phyloP scores from a whole-genome alignment of 371 early-diverging fungal species.

The Parasitella parasitica region DNA sequence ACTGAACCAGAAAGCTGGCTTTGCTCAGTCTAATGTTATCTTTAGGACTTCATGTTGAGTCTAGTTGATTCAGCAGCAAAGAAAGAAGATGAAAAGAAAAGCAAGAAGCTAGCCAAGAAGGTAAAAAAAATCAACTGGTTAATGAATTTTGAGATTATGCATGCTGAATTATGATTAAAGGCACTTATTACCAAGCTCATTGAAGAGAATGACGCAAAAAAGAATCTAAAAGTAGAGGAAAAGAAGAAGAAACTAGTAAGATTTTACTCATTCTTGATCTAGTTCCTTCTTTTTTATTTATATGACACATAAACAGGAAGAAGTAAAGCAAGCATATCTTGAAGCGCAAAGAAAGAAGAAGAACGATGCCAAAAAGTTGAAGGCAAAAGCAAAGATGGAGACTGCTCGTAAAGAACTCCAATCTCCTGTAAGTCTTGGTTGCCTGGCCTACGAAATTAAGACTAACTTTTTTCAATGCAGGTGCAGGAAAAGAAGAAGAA shows the following conservation, averaged over 20 bases:
- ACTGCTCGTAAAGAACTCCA: conserved; percentile 3
- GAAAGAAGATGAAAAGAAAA: conserved; percentile 17
- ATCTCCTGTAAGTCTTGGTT: conserved; percentile 1
- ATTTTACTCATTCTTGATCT: no score
- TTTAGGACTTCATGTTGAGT: conserved; percentile 17
- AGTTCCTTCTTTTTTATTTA: not conserved
- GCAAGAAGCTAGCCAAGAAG: conserved; percentile 19
- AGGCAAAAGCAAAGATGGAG: conserved; percentile 9
- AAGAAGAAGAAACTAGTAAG: conserved; percentile 22
- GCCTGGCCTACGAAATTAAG: not conserved
- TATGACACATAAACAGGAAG: conserved; percentile 3
- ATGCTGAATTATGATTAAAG: no score
- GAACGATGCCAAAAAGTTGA: conserved; percentile 18
- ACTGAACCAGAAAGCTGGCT: not conserved
- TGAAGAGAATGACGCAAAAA: conserved; percentile 22
- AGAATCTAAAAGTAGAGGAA: conserved; percentile 10
- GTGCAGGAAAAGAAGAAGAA: conserved; percentile 15
- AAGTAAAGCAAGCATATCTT: conserved; percentile 15
- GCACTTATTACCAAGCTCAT: conserved; percentile 18
- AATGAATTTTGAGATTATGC: no score
- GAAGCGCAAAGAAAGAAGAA: conserved; percentile 24
- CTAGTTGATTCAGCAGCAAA: conserved; percentile 20
- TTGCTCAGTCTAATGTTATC: no score
- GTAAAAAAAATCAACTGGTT: not conserved
- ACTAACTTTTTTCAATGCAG: not conserved